These are phyloP conservation scores for Hypoxylon sp. DNA, from an alignment of 2,329 filamentous ascomycete genomes.

Conservation along the genomic window DNA sequence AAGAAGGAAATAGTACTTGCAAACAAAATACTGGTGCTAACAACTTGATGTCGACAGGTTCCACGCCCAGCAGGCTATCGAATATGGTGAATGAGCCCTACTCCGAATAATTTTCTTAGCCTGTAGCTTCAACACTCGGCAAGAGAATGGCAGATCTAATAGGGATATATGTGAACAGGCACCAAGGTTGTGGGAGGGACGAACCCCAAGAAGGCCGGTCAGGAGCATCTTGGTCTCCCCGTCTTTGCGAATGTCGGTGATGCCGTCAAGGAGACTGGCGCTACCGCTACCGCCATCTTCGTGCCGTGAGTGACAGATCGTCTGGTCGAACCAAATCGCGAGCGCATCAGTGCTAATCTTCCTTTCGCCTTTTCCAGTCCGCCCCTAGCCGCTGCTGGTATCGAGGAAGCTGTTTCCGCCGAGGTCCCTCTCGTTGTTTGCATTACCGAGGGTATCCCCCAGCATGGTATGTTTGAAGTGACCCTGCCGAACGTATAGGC, in stretches of 20 bases:
- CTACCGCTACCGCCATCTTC: conserved; percentile 92
- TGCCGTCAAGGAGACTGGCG: conserved; percentile 88
- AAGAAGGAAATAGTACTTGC: neutral
- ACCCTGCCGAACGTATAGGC: neutral
- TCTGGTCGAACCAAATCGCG: neutral
- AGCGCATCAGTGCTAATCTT: conserved; percentile 27
- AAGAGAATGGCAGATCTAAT: conserved; percentile 42
- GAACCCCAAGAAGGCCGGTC: conserved; percentile 98
- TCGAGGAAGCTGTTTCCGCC: conserved; percentile 93
- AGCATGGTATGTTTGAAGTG: conserved; percentile 74
- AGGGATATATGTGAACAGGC: conserved; percentile 59
- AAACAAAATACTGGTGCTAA: conserved; percentile 42
- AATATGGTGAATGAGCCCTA: conserved; percentile 76
- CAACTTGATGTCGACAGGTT: conserved; percentile 67
- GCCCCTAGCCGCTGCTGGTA: conserved; percentile 89
- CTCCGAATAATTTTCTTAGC: neutral
- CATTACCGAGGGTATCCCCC: conserved; percentile 97
- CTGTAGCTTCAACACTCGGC: neutral
- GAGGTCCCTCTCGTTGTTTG: conserved; percentile 96
- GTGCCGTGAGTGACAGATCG: conserved; percentile 73
- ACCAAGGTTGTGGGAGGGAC: conserved; percentile 98
- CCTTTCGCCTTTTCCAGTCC: conserved; percentile 64
- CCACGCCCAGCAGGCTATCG: conserved; percentile 96
- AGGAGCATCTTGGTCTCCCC: conserved; percentile 86
- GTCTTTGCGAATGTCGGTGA: conserved; percentile 92